Base-by-base conservation (phyloP, 2,329 filamentous ascomycete species). In the Cladorrhinum sp. region DNA sequence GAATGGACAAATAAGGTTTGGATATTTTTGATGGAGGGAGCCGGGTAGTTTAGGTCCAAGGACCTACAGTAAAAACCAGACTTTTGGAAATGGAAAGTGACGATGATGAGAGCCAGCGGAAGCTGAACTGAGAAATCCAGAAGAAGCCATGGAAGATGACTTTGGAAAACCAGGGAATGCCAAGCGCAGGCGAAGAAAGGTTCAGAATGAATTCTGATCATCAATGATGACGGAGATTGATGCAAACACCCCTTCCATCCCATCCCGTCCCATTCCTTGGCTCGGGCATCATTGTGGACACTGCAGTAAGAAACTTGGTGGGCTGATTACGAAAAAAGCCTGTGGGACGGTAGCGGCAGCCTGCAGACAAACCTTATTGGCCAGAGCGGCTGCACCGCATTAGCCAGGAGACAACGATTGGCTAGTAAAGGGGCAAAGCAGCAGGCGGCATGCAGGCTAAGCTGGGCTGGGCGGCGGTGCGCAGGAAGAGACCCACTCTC, bases 331-430 rank as follows among this genome's bases (percentile, higher is more conserved):
- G 36, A 46, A 55, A 55, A 46, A 36, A 24, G 46, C 42, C 21
- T 42, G 56, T 39, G 48, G 48, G 36, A 63, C 53, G 59, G 46
- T 63, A 30, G 30, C 57, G 20, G 62, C 39, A 59, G 59, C 56
- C 49, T 55, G 39, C 56, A 23, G 18, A 18, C 12, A 2, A 14
- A 2, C 1, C 4, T 55, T n/a, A 62, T 64, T 64, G 62, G 62
- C 7, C 36, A 12, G 24, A 26, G 8, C 14, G 9, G 21, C 18
- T 18, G 5, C 24, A 49, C 42, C 16, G 46, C 57, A 57, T 58
- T 51, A 59, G 39, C 53, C 23, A 23, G 50, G 16, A n/a, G 2
- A 20, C n/a, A 28, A 23, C 58, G 62, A 64, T 64, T 64, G 62
- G 62, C 46, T 30, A 9, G 21, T 26, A n/a, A 3, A 8, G 53